Conservation (phyloP, 495 filamentous ascomycete genomes). For the Daldinia decipiens region DNA sequence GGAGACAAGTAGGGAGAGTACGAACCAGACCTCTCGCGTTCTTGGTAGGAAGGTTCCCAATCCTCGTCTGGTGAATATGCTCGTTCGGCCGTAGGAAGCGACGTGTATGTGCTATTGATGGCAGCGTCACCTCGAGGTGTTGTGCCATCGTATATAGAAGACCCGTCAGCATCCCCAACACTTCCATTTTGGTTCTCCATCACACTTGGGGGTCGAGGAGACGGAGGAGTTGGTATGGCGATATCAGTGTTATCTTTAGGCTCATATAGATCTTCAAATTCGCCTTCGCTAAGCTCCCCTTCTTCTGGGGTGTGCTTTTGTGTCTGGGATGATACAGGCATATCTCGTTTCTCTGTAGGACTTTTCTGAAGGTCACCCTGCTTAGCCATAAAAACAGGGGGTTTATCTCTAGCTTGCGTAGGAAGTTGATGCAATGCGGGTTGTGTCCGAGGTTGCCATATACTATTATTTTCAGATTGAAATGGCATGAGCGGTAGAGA, state of each 20-base stretch:
- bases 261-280: conserved; percentile 62
- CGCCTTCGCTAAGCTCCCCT: conserved; percentile 77
- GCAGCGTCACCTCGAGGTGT: conserved; percentile 37
- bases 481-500: conserved; percentile 22
- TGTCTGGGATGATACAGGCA: background rate
- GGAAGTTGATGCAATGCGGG: conserved; percentile 2
- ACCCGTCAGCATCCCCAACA: conserved; percentile 43
- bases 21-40: conserved; percentile 58
- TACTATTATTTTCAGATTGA: conserved; percentile 8
- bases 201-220: conserved; percentile 16
- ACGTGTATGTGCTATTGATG: conserved; percentile 34
- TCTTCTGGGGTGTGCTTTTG: conserved; percentile 64
- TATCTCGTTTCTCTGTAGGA: background rate
- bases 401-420: conserved; percentile 7
- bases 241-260: conserved; percentile 37
- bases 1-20: conserved; percentile 65
- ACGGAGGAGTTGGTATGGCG: conserved; percentile 30
- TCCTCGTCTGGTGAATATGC: conserved; percentile 43
- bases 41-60: conserved; percentile 44
- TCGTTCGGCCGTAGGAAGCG: conserved; percentile 31
- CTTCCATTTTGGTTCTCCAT: conserved; percentile 35
- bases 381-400: conserved; percentile 10
- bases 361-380: conserved; percentile 10
- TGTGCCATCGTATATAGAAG: conserved; percentile 45
- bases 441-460: conserved; percentile 33